Conservation (phyloP, 2,329 filamentous ascomycete genomes). For the Acarospora socialis region DNA sequence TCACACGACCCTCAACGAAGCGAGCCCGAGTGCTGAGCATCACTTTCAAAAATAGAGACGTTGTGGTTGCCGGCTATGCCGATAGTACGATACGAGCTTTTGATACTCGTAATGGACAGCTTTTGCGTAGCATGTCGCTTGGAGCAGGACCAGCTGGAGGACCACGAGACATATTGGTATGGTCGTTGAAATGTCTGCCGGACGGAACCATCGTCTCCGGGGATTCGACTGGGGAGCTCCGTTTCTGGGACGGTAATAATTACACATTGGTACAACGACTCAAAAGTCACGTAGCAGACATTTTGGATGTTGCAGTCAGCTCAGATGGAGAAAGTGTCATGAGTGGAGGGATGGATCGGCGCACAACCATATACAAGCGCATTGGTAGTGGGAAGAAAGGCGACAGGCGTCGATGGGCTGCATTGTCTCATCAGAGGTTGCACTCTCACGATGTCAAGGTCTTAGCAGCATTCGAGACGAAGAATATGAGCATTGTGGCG, state of each 20-base stretch:
- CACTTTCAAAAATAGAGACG: conserved; percentile 70
- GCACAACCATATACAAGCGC: conserved; percentile 69
- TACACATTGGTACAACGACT: conserved; percentile 79
- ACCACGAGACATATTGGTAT: conserved; percentile 75
- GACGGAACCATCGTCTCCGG: conserved; percentile 87
- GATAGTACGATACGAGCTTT: conserved; percentile 90
- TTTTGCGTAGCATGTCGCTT: conserved; percentile 70
- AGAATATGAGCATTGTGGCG: conserved; percentile 69
- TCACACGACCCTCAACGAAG: conserved; percentile 65
- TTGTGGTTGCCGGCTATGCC: conserved; percentile 82
- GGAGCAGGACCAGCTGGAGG: conserved; percentile 65
- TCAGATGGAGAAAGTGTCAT: conserved; percentile 68
- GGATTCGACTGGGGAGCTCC: conserved; percentile 84
- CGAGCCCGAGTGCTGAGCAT: conserved; percentile 83
- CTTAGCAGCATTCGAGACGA: conserved; percentile 78
- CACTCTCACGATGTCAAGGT: conserved; percentile 93
- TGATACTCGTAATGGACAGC: conserved; percentile 63
- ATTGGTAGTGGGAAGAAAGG: conserved; percentile 34
- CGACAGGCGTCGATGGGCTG: conserved; percentile 57
- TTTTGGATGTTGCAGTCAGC: conserved; percentile 73
- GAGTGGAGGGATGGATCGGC: conserved; percentile 82
- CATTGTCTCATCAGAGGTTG: conserved; percentile 71
- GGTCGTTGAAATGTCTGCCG: conserved; percentile 78
- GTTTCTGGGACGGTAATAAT: conserved; percentile 86
- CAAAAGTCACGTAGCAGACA: conserved; percentile 75